phyloP scores from a whole-genome alignment of 257 asterid species.

The Cordia subcordata region DNA sequence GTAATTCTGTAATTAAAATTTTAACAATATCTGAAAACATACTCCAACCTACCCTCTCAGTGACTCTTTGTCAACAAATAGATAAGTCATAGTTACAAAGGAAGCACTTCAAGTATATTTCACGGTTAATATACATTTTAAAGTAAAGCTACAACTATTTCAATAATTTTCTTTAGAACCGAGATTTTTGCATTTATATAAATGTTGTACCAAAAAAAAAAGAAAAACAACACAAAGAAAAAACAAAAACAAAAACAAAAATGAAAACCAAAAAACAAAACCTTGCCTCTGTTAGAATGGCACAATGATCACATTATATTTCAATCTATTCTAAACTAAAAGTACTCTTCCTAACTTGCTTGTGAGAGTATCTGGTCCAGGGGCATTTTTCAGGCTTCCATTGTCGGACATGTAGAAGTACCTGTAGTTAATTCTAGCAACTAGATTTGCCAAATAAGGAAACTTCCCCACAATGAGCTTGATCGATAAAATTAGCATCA shows the following conservation, averaged over 20 bases:
- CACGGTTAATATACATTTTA: no score
- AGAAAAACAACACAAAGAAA: no score
- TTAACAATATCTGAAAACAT: no score
- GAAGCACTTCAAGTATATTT: no score
- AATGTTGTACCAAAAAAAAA: neutral
- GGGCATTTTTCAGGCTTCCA: slow-evolving; percentile 48
- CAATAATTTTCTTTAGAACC: no score
- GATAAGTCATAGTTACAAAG: no score
- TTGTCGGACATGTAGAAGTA: slow-evolving; percentile 84
- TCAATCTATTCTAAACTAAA: slow-evolving; percentile 14
- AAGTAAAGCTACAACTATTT: no score
- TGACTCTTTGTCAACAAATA: no score
- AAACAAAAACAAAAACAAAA: no score
- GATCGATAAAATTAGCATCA: slow-evolving; percentile 76
- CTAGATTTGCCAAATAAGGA: slow-evolving; percentile 90
- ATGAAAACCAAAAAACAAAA: no score
- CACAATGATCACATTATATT: neutral
- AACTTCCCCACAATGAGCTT: slow-evolving; percentile 97
- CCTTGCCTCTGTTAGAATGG: neutral
- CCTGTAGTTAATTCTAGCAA: slow-evolving; percentile 87
- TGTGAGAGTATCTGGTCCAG: slow-evolving; percentile 35
- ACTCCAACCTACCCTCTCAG: no score
- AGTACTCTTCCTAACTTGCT: slow-evolving; percentile 29
- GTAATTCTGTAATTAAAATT: no score
- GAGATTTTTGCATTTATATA: neutral